Conservation (phyloP, 257 asterid species). For the Ajuga chamaepitys region DNA sequence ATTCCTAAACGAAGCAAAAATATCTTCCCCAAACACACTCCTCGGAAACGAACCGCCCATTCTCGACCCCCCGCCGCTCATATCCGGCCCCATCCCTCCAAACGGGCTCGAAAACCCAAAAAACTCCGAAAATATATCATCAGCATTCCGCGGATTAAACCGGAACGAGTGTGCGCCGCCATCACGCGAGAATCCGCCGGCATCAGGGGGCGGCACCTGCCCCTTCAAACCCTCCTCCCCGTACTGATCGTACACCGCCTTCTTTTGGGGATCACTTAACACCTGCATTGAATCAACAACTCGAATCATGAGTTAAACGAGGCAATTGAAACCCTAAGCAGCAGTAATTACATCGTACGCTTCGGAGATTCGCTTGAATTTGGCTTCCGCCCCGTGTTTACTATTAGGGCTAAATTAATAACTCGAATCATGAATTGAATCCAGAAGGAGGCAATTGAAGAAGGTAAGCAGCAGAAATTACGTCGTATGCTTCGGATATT, state of each 20-base stretch:
- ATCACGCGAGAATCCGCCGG: slow-evolving; percentile 34
- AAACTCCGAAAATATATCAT: slow-evolving; percentile 41
- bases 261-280: slow-evolving; percentile 57
- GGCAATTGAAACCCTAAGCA: not conserved
- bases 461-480: not conserved
- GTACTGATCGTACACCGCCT: slow-evolving; percentile 46
- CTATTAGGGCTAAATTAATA: slow-evolving; percentile 44
- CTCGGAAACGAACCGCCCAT: slow-evolving; percentile 27
- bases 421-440: slow-evolving; percentile 1
- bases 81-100: slow-evolving; percentile 47
- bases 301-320: not conserved
- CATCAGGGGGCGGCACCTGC: slow-evolving; percentile 52
- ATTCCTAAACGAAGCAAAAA: slow-evolving; percentile 33
- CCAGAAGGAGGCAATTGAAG: not conserved
- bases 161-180: slow-evolving; percentile 39
- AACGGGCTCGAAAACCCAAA: slow-evolving; percentile 41
- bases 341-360: slow-evolving; percentile 49
- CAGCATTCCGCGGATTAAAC: slow-evolving; percentile 46
- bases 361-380: slow-evolving; percentile 59
- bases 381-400: slow-evolving; percentile 59
- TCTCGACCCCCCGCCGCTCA: slow-evolving; percentile 32
- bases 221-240: slow-evolving; percentile 71
- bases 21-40: slow-evolving; percentile 38
- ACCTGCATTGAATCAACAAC: slow-evolving; percentile 27
- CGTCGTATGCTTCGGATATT: slow-evolving; percentile 64